Conservation (phyloP, 2,329 filamentous ascomycete species). For the Trichoderma sp. region DNA sequence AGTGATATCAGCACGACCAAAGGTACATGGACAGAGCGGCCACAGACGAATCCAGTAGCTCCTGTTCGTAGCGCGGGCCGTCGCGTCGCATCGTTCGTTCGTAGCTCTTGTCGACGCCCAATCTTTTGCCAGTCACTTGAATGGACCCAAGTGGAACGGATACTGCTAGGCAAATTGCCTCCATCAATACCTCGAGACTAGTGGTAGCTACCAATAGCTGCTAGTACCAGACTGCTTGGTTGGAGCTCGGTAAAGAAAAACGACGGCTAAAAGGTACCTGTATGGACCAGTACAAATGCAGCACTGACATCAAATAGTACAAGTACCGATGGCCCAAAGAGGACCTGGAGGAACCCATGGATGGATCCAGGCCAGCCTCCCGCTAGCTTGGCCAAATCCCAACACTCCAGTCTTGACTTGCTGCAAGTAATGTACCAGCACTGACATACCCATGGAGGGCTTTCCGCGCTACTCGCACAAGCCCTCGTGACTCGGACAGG, state of each 20-base stretch:
- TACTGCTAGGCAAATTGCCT: not conserved
- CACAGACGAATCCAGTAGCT: not conserved
- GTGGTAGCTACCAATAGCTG: not conserved
- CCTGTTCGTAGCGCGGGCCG: conserved; percentile 9
- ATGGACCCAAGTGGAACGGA: not conserved
- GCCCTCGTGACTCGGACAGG: not conserved
- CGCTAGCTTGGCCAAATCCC: not conserved
- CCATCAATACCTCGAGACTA: not conserved
- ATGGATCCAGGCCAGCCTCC: not conserved
- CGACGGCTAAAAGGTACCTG: not conserved
- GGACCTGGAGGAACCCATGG: not conserved
- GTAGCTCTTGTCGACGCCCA: not conserved
- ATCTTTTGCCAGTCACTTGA: not conserved
- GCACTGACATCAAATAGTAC: not conserved
- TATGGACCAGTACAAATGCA: not conserved
- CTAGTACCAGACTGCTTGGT: not conserved
- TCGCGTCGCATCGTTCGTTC: not conserved
- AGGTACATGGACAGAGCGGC: not conserved
- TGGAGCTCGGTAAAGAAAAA: not conserved
- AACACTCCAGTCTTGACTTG: not conserved
- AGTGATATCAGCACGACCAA: not conserved
- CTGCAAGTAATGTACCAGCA: not conserved
- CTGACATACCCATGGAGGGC: not conserved
- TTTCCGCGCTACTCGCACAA: not conserved
- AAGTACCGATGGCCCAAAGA: not conserved